Evolutionary conservation across 345 rosid genomes (phyloP).

Genomic region (Raphanus sativus): DNA sequence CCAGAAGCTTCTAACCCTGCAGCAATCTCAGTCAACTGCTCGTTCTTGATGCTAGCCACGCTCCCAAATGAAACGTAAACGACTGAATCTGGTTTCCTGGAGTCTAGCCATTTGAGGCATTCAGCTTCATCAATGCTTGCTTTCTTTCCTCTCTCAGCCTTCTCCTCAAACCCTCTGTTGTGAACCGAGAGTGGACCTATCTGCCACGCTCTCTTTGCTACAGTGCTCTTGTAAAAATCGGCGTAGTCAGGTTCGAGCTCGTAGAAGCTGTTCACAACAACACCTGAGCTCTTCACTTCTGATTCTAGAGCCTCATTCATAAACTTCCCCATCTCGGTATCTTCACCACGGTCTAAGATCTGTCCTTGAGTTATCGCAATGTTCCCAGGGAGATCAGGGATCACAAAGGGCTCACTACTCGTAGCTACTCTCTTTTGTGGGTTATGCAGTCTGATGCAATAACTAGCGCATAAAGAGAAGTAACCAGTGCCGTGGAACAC

Average conservation of each 20-base stretch:
- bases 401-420: background rate
- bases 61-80: background rate
- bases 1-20: background rate
- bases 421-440: background rate
- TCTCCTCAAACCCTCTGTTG: background rate
- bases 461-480: background rate
- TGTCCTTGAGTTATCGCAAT: background rate
- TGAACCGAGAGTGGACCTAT: background rate
- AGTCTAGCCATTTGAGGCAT: background rate
- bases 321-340: background rate
- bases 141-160: background rate
- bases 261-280: background rate
- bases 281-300: background rate
- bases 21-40: background rate
- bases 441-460: background rate
- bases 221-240: background rate
- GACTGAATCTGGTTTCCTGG: background rate
- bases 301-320: background rate
- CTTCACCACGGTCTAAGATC: background rate
- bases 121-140: background rate
- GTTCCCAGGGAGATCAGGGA: background rate
- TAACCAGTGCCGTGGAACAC: background rate
- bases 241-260: background rate
- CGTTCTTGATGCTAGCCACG: background rate
- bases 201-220: background rate